Evolutionary conservation across 2,329 filamentous ascomycete genomes (phyloP), one percentile per base, ranked within the genome.

Genomic region (Triangularia verruculosa): DNA sequence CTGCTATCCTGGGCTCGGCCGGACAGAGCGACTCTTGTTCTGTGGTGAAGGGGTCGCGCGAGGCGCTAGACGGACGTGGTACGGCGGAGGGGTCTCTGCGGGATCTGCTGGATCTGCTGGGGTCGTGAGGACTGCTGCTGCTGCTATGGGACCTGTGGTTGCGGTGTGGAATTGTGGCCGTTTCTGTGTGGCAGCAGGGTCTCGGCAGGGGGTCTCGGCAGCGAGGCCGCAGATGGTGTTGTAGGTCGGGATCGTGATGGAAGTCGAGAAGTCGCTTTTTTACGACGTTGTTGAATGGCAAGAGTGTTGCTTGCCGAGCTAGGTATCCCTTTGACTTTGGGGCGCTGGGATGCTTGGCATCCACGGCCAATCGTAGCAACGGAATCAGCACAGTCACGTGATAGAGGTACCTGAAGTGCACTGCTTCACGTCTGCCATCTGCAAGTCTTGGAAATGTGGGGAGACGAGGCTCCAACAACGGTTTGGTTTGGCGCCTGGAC

Each of bases 41-140:
- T 54, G 34, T 52, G 58, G 58, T 28, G 47, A 56, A 30, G 52
- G 55, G 58, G 55, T 57, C 52, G 58, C 39, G 58, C 55, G 39
- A 47, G 39, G n/a, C 39, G 56, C 28, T 22, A 34, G 64, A 62
- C 43, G 65, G 61, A 54, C 66, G 65, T 59, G 67, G 65, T 68
- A 70, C 39, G 69, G 70, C 67, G 61, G 70, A 71, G 69, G 68
- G 69, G 72, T 68, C 70, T 68, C 70, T 71, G 71, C 65, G 71
- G 70, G 72, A 70, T 67, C 67, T 43, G 34, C 34, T 43, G 34
- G 34, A n/a, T 4, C 15, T 43, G 5, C 7, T 5, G n/a, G n/a
- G n/a, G n/a, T 20, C 8, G 20, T 17, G 39, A 47, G 39, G 39
- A 17, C n/a, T 22, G n/a, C 17, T 47, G 39, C n/a, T 20, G n/a